Percentiles rank a stretch among this genome's conserved stretches.
Evolutionary conservation across 1,284 basidiomycete genomes (phyloP).

Genomic region (Cronartium quercuum): DNA sequence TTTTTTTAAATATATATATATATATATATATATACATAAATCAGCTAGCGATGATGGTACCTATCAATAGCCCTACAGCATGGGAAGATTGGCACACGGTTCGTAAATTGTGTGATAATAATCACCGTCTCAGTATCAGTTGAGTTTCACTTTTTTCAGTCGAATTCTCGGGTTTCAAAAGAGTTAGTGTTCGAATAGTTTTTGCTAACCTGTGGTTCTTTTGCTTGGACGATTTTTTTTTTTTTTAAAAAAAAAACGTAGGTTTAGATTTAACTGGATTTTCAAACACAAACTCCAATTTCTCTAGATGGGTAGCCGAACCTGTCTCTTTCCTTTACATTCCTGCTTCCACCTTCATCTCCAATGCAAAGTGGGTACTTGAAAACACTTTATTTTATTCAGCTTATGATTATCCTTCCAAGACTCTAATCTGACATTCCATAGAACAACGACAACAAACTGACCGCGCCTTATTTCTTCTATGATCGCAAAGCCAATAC

Average conservation of each 20-base stretch:
- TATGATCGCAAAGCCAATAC: constrained; percentile 55
- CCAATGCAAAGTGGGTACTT: constrained; percentile 69
- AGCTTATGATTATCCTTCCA: not conserved
- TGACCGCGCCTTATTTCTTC: not conserved
- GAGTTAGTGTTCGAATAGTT: constrained; percentile 55
- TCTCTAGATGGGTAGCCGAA: constrained; percentile 85
- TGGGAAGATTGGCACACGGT: constrained; percentile 99
- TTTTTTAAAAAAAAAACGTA: too few species aligned
- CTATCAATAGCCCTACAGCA: constrained; percentile 50
- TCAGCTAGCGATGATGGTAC: constrained; percentile 24
- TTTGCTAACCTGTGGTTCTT: too few species aligned
- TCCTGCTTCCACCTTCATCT: constrained; percentile 83
- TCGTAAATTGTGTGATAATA: constrained; percentile 78
- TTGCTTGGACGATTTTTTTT: too few species aligned
- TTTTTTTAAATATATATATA: not conserved
- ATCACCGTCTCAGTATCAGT: constrained; percentile 58
- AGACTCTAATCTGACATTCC: not conserved
- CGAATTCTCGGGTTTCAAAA: constrained; percentile 54
- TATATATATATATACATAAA: constrained; percentile 34
- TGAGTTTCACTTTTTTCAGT: not conserved
- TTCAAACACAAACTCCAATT: constrained; percentile 37
- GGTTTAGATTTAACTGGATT: constrained; percentile 85
- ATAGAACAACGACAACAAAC: not conserved
- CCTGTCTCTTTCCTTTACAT: constrained; percentile 80
- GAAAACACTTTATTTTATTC: not conserved